Evolutionary conservation across 2,329 filamentous ascomycete species (phyloP).

Genomic region (Colletotrichum navitas): DNA sequence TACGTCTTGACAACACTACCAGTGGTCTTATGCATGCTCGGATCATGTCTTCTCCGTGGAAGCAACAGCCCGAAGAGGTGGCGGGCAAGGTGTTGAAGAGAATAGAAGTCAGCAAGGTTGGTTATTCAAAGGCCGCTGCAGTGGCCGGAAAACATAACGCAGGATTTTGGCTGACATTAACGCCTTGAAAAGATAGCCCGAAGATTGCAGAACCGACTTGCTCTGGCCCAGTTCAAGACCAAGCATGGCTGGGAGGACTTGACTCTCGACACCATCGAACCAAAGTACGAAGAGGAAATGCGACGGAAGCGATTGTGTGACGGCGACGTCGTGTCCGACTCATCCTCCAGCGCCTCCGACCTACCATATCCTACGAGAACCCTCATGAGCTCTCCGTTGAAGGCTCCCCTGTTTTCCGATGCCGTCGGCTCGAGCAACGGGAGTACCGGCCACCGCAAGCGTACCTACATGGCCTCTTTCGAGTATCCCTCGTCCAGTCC

Average conservation of each 20-base stretch:
- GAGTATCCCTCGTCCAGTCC: conserved; percentile 68
- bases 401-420: conserved; percentile 86
- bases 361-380: conserved; percentile 75
- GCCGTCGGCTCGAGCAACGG: conserved; percentile 79
- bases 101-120: conserved; percentile 81
- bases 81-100: conserved; percentile 78
- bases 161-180: conserved; percentile 6
- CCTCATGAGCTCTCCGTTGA: conserved; percentile 88
- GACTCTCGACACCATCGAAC: conserved; percentile 87
- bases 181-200: conserved; percentile 80
- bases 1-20: not conserved
- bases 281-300: conserved; percentile 83
- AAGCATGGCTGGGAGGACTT: conserved; percentile 95
- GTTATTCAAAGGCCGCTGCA: conserved; percentile 46
- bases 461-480: conserved; percentile 71
- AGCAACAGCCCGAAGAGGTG: conserved; percentile 73
- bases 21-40: conserved; percentile 1
- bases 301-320: conserved; percentile 77
- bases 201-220: conserved; percentile 91
- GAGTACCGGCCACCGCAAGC: conserved; percentile 74
- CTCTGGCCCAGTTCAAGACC: conserved; percentile 96
- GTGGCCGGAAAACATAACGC: conserved; percentile 4
- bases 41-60: conserved; percentile 72
- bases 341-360: conserved; percentile 86
- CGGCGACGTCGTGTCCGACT: conserved; percentile 85